Conservation (phyloP, 441 rosid genomes). For the Biscutella laevigata region DNA sequence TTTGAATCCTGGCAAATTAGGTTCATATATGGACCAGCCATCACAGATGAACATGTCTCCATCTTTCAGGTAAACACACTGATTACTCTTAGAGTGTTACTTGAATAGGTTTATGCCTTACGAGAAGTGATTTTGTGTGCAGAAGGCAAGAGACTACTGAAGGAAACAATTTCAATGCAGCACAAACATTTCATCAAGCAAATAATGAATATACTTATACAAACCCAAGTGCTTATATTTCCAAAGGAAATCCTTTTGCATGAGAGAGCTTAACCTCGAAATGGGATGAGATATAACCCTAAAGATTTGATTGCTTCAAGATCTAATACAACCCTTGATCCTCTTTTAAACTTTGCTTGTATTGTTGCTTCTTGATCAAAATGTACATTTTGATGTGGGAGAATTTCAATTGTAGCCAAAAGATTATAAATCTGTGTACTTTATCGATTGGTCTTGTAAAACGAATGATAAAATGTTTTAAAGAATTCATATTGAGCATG, state of each 20-base stretch:
- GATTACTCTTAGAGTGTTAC: background rate
- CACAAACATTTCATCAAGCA: constrained; percentile 25
- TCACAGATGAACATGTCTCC: constrained; percentile 24
- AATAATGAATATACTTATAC: constrained; percentile 28
- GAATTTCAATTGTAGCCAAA: background rate
- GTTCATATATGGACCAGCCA: constrained; percentile 42
- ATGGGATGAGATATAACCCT: background rate
- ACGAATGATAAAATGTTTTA: background rate
- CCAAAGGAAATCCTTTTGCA: constrained; percentile 55
- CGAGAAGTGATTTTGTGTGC: constrained; percentile 17
- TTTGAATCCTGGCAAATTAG: constrained; percentile 28
- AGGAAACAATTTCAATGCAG: constrained; percentile 17
- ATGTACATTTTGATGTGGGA: background rate
- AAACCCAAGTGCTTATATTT: constrained; percentile 30
- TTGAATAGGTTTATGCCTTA: background rate
- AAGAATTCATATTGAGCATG: background rate
- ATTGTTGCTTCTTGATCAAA: constrained; percentile 5
- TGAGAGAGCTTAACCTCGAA: constrained; percentile 19
- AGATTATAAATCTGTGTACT: background rate
- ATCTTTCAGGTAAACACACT: constrained; percentile 38
- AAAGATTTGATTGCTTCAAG: background rate
- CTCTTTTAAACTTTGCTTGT: background rate
- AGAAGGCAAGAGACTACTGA: constrained; percentile 33
- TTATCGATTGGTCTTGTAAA: background rate
- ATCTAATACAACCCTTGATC: too few relatives aligned